Evolutionary conservation across 2,329 filamentous ascomycete species (phyloP).

Genomic region (Rosellinia necatrix): DNA sequence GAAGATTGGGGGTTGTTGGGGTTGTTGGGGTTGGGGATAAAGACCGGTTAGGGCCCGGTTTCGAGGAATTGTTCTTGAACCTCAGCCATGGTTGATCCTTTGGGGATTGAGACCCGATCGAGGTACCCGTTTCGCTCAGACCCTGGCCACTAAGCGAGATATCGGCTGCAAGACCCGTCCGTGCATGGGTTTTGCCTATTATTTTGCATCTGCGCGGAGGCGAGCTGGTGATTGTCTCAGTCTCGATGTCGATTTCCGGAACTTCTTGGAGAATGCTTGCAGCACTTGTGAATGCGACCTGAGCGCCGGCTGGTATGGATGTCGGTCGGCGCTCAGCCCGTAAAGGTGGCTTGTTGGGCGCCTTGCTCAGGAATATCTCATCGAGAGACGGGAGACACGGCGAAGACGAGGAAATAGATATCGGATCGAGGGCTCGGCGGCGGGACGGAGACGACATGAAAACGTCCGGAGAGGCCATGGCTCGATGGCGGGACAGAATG

Average conservation of each 20-base stretch:
- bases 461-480: constrained; percentile 42
- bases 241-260: constrained; percentile 40
- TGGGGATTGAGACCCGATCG: constrained; percentile 35
- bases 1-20: not conserved
- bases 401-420: constrained; percentile 52
- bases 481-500: constrained; percentile 35
- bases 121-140: constrained; percentile 17
- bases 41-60: constrained; percentile 4
- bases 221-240: constrained; percentile 34
- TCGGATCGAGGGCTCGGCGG: constrained; percentile 31
- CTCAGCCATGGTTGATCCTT: constrained; percentile 46
- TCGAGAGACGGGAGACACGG: constrained; percentile 59
- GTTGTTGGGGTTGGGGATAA: too few relatives aligned
- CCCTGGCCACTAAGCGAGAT: constrained; percentile 15
- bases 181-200: constrained; percentile 19
- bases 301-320: constrained; percentile 44
- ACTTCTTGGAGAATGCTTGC: constrained; percentile 44
- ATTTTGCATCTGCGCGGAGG: constrained; percentile 31
- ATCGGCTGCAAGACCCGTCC: constrained; percentile 16
- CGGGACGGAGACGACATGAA: constrained; percentile 39
- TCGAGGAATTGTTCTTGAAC: constrained; percentile 31
- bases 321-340: constrained; percentile 45
- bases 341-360: constrained; percentile 40
- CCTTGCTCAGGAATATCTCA: constrained; percentile 50
- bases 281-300: constrained; percentile 49